These are phyloP conservation scores for Trichoderma koningiopsis DNA, from an alignment of 2,329 filamentous ascomycete genomes.

Conservation along the genomic window DNA sequence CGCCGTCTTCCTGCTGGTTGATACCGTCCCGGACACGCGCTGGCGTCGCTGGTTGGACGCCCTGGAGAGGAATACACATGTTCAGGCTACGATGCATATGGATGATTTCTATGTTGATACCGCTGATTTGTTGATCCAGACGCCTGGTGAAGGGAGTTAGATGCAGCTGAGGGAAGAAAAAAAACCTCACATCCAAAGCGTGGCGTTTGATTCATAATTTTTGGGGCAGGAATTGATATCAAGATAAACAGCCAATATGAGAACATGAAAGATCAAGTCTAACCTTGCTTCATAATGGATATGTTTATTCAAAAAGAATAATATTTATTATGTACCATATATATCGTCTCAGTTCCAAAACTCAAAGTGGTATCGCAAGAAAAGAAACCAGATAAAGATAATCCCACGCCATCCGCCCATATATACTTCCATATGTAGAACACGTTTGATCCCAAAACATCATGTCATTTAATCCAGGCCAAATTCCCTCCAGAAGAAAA, in stretches of 20 bases:
- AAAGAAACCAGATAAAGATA: background rate
- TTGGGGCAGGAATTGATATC: background rate
- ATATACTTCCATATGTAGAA: background rate
- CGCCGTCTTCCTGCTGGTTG: slow-evolving; percentile 52
- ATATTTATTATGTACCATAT: background rate
- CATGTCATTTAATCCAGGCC: background rate
- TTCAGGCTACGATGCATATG: slow-evolving; percentile 67
- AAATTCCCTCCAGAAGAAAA: background rate
- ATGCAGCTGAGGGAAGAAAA: background rate
- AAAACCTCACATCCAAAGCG: background rate
- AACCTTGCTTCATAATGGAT: background rate
- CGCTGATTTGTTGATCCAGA: slow-evolving; percentile 52
- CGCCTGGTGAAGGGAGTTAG: background rate
- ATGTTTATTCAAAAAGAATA: background rate
- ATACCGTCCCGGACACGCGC: slow-evolving; percentile 62
- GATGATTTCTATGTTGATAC: slow-evolving; percentile 58
- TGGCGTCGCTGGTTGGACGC: slow-evolving; percentile 73
- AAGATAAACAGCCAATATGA: background rate
- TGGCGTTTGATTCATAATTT: background rate
- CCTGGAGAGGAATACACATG: slow-evolving; percentile 63
- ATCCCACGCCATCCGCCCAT: background rate
- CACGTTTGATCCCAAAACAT: background rate
- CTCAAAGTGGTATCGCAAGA: slow-evolving; percentile 2
- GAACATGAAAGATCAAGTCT: background rate
- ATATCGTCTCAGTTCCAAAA: background rate